phyloP scores from a whole-genome alignment of 2,329 filamentous ascomycete species.

The Pseudogymnoascus sp. region DNA sequence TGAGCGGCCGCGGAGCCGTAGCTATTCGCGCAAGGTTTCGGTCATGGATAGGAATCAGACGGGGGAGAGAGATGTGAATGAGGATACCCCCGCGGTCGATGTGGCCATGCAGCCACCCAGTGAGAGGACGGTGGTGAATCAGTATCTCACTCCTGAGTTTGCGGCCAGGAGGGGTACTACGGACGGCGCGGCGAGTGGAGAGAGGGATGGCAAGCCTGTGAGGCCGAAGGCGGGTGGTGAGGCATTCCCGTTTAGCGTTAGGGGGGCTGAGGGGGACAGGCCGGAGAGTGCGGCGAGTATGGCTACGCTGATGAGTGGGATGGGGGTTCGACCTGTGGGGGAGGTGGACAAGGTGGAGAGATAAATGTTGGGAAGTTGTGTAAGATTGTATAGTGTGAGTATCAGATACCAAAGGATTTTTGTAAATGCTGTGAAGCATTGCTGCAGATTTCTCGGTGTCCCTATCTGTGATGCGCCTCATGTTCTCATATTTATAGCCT shows the following conservation, averaged over 20 bases:
- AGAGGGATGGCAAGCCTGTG: constrained; percentile 23
- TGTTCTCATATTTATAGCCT: not conserved
- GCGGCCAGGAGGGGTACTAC: constrained; percentile 7
- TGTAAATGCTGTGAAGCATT: not conserved
- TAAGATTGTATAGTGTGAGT: not conserved
- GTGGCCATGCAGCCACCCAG: constrained; percentile 34
- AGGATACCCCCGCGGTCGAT: constrained; percentile 36
- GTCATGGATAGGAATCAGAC: constrained; percentile 46
- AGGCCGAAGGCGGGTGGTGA: constrained; percentile 60
- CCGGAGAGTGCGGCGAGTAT: constrained; percentile 58
- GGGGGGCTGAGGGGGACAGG: constrained; percentile 24
- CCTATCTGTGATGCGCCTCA: no score
- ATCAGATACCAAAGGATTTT: not conserved
- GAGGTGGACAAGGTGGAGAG: not conserved
- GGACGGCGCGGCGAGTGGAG: not conserved
- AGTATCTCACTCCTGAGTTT: constrained; percentile 16
- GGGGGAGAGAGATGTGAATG: constrained; percentile 26
- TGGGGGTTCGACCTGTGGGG: constrained; percentile 18
- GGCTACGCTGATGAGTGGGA: constrained; percentile 47
- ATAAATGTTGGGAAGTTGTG: not conserved
- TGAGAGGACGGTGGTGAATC: constrained; percentile 25
- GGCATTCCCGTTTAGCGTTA: constrained; percentile 64
- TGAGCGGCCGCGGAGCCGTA: constrained; percentile 24
- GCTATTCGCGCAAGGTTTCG: constrained; percentile 35
- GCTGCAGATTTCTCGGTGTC: not conserved